Percentiles rank a stretch among this genome's conserved stretches.
These are phyloP conservation scores for Pichia gijzeniarum DNA, from an alignment of 805 yeast species.

Conservation along the genomic window DNA sequence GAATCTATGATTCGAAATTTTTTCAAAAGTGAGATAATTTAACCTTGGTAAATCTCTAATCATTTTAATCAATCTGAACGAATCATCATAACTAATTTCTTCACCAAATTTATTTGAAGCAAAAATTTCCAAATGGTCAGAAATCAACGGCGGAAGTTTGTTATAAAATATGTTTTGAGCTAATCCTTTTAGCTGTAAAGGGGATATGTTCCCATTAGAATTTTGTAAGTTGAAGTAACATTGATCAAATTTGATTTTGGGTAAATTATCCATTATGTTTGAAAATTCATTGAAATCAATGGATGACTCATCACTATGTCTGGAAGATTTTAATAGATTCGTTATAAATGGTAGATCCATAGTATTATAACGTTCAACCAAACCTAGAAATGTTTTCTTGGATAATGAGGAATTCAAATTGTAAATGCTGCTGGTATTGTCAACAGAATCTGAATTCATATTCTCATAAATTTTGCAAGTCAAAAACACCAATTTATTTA, in stretches of 20 bases:
- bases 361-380: constrained; percentile 9
- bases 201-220: constrained; percentile 14
- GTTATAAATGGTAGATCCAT: constrained; percentile 14
- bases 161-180: constrained; percentile 24
- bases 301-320: not conserved
- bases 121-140: constrained; percentile 49
- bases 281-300: constrained; percentile 17
- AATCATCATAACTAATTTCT: constrained; percentile 41
- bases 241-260: constrained; percentile 24
- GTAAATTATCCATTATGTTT: constrained; percentile 21
- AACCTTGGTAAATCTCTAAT: constrained; percentile 32
- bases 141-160: constrained; percentile 41
- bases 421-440: not conserved
- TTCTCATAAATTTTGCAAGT: constrained; percentile 44
- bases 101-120: constrained; percentile 34
- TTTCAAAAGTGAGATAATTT: constrained; percentile 28
- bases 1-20: constrained; percentile 17
- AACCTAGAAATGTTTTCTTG: constrained; percentile 1
- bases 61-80: constrained; percentile 41
- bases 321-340: constrained; percentile 7
- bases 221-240: constrained; percentile 14
- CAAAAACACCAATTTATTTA: constrained; percentile 44
- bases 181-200: constrained; percentile 18
- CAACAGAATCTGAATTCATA: not conserved
- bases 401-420: constrained; percentile 4